Conservation (phyloP, 257 asterid genomes). For the Coffea canephora region DNA sequence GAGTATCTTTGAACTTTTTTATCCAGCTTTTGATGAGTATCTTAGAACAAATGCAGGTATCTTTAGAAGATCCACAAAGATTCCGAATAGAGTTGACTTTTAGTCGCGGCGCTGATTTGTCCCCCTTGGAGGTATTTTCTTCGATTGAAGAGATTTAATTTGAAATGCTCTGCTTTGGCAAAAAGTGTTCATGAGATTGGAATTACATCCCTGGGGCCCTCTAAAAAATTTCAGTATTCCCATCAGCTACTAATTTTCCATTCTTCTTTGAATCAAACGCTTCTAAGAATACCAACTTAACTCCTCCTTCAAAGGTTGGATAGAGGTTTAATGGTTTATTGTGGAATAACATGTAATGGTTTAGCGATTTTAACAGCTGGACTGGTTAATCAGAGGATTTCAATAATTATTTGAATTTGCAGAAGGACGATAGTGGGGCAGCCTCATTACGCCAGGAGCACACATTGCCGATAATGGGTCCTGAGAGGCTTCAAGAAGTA, state of each 20-base stretch:
- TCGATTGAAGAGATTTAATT: conserved; percentile 1
- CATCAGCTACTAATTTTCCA: background rate
- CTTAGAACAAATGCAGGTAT: conserved; percentile 48
- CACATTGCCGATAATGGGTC: conserved; percentile 86
- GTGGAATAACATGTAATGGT: background rate
- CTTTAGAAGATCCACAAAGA: conserved; percentile 84
- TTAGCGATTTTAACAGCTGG: background rate
- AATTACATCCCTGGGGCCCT: background rate
- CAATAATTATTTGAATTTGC: conserved; percentile 19
- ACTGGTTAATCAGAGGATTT: background rate
- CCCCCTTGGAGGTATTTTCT: conserved; percentile 68
- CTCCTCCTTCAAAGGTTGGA: background rate
- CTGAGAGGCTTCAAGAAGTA: conserved; percentile 85
- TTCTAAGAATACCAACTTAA: background rate
- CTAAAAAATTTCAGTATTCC: background rate
- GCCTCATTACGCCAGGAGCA: conserved; percentile 77
- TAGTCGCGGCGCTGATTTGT: conserved; percentile 92
- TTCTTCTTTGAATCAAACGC: background rate
- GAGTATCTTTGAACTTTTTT: background rate
- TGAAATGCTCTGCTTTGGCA: background rate
- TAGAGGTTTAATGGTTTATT: background rate
- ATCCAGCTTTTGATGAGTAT: conserved; percentile 17
- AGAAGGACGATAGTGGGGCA: conserved; percentile 68
- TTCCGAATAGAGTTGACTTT: conserved; percentile 80
- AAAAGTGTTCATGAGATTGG: background rate